Evolutionary conservation across 108 stramenopile species (phyloP), one percentile per base, ranked within the genome.

Genomic region (Pelagomonas calceolata): DNA sequence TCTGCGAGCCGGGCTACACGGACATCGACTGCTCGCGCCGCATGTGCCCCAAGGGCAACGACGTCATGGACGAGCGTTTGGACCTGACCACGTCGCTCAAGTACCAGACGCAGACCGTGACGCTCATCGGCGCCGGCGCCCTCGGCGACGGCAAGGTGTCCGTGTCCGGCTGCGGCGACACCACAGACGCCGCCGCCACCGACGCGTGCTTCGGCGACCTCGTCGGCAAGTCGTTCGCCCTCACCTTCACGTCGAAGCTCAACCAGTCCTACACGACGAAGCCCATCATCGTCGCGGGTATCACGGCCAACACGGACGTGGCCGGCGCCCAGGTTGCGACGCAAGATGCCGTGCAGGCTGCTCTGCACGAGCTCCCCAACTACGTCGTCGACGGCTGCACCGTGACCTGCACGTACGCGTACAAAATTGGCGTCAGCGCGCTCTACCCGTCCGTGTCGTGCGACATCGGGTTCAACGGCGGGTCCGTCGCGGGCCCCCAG

Each of bases 21-120:
- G 90, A 86, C 15, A 67, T 87, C 34, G 82, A 83, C 69, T 91
- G 90, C 83, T 70, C 81, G 15, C 60, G 78, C 67, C 76, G 87
- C 66, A 86, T 85, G 69, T 90, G 90, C 78, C 90, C 86, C 26
- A 73, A 66, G 63, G 90, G 88, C 39, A 84, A 85, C 65, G 90
- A 90, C 74, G 80, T 87, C 34, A 76, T 90, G 43, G 86, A 87
- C 67, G 32, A 70, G 16, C 78, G 79, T 71, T 46, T 72, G 39
- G 60, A 78, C 43, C 66, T 51, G 43, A 12, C 4, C 51, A 26
- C 14, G 51, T 73, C 78, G 44, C 76, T 79, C 70, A 75, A 75
- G 35, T 73, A 71, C 64, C 85, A 88, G 78, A 64, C 68, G 15
- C 87, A 88, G 68, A 78, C 74, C 39, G 70, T 84, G 51, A 76